Percentiles rank a stretch among this genome's conserved stretches.
Evolutionary conservation across 345 rosid species (phyloP).

Genomic region (Camelina hispida): DNA sequence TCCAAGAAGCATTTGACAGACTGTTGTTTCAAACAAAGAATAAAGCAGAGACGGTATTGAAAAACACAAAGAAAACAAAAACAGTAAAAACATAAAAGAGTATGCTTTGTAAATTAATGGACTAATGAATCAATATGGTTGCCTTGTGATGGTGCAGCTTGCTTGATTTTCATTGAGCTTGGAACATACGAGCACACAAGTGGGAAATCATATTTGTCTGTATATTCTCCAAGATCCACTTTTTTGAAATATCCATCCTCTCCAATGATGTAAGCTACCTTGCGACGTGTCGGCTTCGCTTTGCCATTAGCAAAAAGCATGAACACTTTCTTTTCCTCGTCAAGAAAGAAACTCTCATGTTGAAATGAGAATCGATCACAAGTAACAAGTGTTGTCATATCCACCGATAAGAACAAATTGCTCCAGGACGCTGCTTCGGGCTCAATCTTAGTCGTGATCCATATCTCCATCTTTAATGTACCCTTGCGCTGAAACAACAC

Average conservation of each 20-base stretch:
- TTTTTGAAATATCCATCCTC: background rate
- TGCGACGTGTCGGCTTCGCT: background rate
- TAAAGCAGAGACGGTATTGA: too few species aligned
- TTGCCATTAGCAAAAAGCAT: constrained; percentile 10
- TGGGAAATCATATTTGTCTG: background rate
- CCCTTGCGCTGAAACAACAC: background rate
- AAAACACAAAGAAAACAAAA: too few species aligned
- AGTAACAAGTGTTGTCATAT: background rate
- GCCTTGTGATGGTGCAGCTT: too few species aligned
- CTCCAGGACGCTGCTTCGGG: background rate
- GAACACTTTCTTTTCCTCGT: background rate
- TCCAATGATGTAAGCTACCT: constrained; percentile 5
- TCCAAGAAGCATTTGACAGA: too few species aligned
- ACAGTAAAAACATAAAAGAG: too few species aligned
- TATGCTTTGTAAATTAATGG: too few species aligned
- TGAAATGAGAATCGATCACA: background rate
- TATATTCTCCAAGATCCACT: background rate
- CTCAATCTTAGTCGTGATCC: background rate
- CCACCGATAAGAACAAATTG: background rate
- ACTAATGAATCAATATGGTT: too few species aligned
- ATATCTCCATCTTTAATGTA: background rate
- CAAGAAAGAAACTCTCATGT: background rate
- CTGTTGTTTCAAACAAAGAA: too few species aligned
- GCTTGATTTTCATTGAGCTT: too few species aligned
- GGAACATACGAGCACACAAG: background rate